Percentiles rank a stretch among this genome's conserved stretches.
phyloP scores from a whole-genome alignment of 495 filamentous ascomycete species.

The Tuber magnatum region DNA sequence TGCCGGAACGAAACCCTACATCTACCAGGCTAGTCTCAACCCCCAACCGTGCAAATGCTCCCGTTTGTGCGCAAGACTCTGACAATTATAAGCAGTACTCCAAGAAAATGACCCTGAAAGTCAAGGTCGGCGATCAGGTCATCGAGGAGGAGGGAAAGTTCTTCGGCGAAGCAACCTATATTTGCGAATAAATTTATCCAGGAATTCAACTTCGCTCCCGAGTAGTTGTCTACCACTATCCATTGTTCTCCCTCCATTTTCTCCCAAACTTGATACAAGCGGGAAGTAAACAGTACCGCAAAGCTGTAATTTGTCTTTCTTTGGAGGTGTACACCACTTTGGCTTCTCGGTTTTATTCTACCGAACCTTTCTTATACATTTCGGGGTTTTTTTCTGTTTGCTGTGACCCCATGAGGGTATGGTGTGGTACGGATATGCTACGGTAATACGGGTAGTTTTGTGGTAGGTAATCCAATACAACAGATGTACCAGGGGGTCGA shows the following conservation, averaged over 20 bases:
- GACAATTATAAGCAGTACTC: conserved; percentile 24
- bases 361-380: not conserved
- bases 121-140: conserved; percentile 75
- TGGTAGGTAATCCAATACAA: not conserved
- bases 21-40: conserved; percentile 68
- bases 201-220: not conserved
- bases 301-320: not conserved
- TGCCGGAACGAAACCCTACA: conserved; percentile 88
- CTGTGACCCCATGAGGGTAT: not conserved
- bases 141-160: conserved; percentile 65
- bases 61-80: not conserved
- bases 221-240: not conserved
- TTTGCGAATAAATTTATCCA: conserved; percentile 48
- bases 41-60: not conserved
- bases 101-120: conserved; percentile 60
- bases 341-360: not conserved
- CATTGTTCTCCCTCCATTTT: not conserved
- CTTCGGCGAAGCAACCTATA: conserved; percentile 87
- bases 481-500: too few relatives aligned
- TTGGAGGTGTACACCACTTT: not conserved
- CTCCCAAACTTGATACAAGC: not conserved
- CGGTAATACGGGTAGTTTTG: not conserved
- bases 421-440: not conserved
- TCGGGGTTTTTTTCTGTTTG: not conserved
- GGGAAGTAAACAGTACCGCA: not conserved